Evolutionary conservation across 2,329 filamentous ascomycete genomes (phyloP), one percentile per base, ranked within the genome.

Genomic region (Cytospora piceae): DNA sequence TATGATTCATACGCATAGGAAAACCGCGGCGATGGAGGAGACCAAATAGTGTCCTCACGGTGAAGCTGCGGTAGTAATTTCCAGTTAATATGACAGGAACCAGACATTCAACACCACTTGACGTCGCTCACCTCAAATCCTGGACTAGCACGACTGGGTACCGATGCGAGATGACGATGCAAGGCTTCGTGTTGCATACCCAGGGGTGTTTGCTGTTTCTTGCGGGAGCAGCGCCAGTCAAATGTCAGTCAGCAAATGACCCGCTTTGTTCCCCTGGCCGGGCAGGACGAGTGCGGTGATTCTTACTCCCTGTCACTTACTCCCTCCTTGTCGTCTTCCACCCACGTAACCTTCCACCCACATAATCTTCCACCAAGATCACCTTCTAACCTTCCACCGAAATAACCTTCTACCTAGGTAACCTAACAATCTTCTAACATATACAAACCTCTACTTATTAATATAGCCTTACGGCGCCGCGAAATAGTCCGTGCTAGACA

Each of bases 221-320:
- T 39, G 61, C 61, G 61, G 61, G 56, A 63, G 61, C 53, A 63
- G 61, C 61, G 61, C 53, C 53, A 63, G 61, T 37, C 61, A 63
- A 49, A 49, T 57, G 61, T 57, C 61, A 51, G 39, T 51, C 46
- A 42, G 34, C 27, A 27, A 24, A n/a, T 49, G 61, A 63, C 61
- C 61, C 61, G 53, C 61, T 49, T 49, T 49, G n/a, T 24, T 24
- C 46, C 46, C 46, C n/a, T 49, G 46, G 42, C 17, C 42, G 42
- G 34, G 34, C 34, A 37, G 34, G 34, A 37, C 32, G 42, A n/a
- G n/a, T n/a, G n/a, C n/a, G n/a, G n/a, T n/a, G n/a, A n/a, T n/a
- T n/a, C n/a, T n/a, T n/a, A n/a, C n/a, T n/a, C n/a, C n/a, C n/a
- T n/a, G n/a, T n/a, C n/a, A n/a, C n/a, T n/a, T n/a, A n/a, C n/a